phyloP scores from a whole-genome alignment of 2,329 filamentous ascomycete species.

The Botrytis hyacinthi region DNA sequence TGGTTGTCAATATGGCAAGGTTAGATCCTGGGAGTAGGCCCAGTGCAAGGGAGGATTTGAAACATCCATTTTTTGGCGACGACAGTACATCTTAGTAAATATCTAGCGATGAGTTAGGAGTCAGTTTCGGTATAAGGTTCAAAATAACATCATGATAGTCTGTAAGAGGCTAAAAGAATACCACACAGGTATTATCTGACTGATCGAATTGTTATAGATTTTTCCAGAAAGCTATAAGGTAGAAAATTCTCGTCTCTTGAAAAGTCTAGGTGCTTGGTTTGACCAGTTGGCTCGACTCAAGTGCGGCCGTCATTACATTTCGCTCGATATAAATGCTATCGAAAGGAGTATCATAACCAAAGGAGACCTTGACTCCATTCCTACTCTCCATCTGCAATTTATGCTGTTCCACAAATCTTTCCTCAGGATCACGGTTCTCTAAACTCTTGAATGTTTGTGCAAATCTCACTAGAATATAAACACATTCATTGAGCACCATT shows the following conservation, averaged over 20 bases:
- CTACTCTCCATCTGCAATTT: not conserved
- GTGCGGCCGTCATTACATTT: too few relatives aligned
- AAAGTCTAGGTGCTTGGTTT: too few relatives aligned
- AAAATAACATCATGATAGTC: not conserved
- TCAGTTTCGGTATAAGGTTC: too few relatives aligned
- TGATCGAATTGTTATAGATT: too few relatives aligned
- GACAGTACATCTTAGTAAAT: not conserved
- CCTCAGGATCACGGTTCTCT: not conserved
- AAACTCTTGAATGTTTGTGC: not conserved
- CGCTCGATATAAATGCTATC: too few relatives aligned
- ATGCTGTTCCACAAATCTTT: not conserved
- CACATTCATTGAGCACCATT: not conserved
- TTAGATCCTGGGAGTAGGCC: not conserved
- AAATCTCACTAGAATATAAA: constrained; percentile 3
- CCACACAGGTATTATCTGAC: too few relatives aligned
- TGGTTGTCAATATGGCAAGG: not conserved
- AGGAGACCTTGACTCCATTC: not conserved
- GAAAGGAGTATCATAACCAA: not conserved
- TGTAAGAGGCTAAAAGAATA: too few relatives aligned
- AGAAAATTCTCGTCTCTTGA: too few relatives aligned
- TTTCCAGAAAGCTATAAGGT: too few relatives aligned
- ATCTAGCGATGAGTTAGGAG: accelerated
- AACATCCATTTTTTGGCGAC: not conserved
- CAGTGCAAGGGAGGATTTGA: not conserved
- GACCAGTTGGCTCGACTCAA: too few relatives aligned